Evolutionary conservation across 495 filamentous ascomycete genomes (phyloP), one percentile per base, ranked within the genome.

Genomic region (Monascus purpureus): DNA sequence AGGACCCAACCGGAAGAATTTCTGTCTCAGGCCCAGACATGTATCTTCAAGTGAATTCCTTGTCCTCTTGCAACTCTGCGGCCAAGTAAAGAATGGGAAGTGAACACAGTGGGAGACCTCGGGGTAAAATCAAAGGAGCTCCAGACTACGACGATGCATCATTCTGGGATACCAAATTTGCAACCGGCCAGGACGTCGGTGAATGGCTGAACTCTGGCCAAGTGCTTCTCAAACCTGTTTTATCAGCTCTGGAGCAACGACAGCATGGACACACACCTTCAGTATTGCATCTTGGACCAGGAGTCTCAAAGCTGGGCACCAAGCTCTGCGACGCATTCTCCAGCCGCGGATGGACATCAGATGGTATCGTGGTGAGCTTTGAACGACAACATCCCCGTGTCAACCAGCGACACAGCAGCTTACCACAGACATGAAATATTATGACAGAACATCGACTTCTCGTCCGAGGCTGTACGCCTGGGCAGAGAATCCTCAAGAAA

Each of bases 121-220:
- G n/a, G n/a, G n/a, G n/a, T n/a, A 52, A 43, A 28, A 26, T 42
- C 6, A 44, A 37, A 13, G 55, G 55, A 1, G 53, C 57, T 20
- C 52, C 59, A 4, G 57, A 63, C 26, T 63, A 63, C 20, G 57
- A 63, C 31, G 39, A 52, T n/a, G 38, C 55, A 1, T 29, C 32
- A 5, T 63, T 49, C 33, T 63, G 59, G 59, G 49, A 63, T 35
- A 28, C 16, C 1, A 50, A 55, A 25, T 63, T 63, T 24, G 52
- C 53, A 13, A 57, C 44, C n/a, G 53, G 53, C 11, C 44, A 38
- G 11, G 59, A 63, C 49, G 50, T 58, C 6, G 57, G 59, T 12
- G 59, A 63, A 42, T 63, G 59, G 59, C 33, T 63, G 29, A 63
- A 63, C 25, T 28, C 55, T 4, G 59, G 59, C 25, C 49, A 61